phyloP scores from a whole-genome alignment of 2,329 filamentous ascomycete genomes.

The Aspergillus brasiliensis region DNA sequence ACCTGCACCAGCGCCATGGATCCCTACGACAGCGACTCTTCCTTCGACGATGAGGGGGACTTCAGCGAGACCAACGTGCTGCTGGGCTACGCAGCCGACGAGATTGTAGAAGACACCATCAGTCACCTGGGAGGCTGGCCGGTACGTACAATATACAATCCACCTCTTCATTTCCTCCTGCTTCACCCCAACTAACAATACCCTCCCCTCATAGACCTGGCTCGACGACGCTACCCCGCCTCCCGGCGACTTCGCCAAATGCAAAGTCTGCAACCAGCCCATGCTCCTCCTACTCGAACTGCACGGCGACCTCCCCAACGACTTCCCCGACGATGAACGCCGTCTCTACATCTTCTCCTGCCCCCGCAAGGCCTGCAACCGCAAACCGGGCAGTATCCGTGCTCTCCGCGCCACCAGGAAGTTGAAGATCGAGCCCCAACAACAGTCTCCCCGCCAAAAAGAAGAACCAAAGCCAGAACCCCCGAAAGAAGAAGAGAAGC shows the following conservation, averaged over 20 bases:
- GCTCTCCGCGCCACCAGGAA: constrained; percentile 69
- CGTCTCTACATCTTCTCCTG: constrained; percentile 87
- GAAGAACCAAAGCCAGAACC: constrained; percentile 23
- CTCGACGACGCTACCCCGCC: constrained; percentile 71
- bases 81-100: constrained; percentile 82
- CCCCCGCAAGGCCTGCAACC: constrained; percentile 72
- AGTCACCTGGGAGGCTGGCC: constrained; percentile 86
- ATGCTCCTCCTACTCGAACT: constrained; percentile 88
- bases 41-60: constrained; percentile 62
- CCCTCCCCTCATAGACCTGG: constrained; percentile 69
- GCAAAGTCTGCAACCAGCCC: constrained; percentile 80
- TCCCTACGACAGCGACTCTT: constrained; percentile 85
- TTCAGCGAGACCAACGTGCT: constrained; percentile 73
- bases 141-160: constrained; percentile 58
- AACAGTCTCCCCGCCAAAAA: constrained; percentile 32
- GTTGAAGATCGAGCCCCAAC: constrained; percentile 28
- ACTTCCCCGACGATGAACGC: constrained; percentile 83
- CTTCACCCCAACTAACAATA: constrained; percentile 17
- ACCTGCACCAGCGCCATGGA: constrained; percentile 57
- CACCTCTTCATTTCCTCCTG: not conserved
- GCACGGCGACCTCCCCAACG: constrained; percentile 83
- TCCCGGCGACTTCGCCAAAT: constrained; percentile 76
- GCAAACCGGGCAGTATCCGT: constrained; percentile 80
- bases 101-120: constrained; percentile 76
- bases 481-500: constrained; percentile 18